A percentile compares a stretch with the other conserved stretches of the same genome.
Conservation (phyloP, 2,329 filamentous ascomycete species). For the Hypomyces rosellus region DNA sequence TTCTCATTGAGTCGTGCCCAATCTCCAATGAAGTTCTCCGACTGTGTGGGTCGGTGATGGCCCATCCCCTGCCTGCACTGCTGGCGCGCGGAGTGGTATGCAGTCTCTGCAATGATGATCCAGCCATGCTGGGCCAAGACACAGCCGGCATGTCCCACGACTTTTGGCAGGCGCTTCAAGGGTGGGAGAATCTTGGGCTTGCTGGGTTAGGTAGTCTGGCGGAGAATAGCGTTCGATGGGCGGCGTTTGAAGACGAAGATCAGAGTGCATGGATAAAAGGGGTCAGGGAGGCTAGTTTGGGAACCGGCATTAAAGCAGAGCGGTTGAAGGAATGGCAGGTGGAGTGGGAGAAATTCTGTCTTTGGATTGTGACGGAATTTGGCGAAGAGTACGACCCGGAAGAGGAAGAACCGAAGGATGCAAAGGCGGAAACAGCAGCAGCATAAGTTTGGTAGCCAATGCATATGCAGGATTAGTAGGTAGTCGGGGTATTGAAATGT, state of each 20-base stretch:
- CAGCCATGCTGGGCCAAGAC: conserved; percentile 79
- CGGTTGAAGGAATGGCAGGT: conserved; percentile 71
- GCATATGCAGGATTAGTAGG: too few relatives aligned
- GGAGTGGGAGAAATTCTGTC: conserved; percentile 84
- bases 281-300: conserved; percentile 67
- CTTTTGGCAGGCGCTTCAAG: conserved; percentile 90
- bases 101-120: conserved; percentile 84
- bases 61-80: conserved; percentile 76
- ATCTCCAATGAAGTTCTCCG: conserved; percentile 85
- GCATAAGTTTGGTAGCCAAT: neutral
- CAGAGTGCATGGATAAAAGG: conserved; percentile 64
- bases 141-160: conserved; percentile 80
- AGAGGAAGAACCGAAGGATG: conserved; percentile 4
- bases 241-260: conserved; percentile 75
- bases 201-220: conserved; percentile 80
- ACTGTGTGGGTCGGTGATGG: conserved; percentile 67
- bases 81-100: conserved; percentile 79
- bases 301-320: conserved; percentile 62
- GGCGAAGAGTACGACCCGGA: conserved; percentile 51
- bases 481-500: too few relatives aligned
- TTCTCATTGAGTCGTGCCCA: conserved; percentile 84
- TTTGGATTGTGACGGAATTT: conserved; percentile 81
- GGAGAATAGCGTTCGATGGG: conserved; percentile 89
- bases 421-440: neutral
- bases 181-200: conserved; percentile 84